Evolutionary conservation across 495 filamentous ascomycete genomes (phyloP), one percentile per base, ranked within the genome.

Genomic region (Penicillium alfredii): DNA sequence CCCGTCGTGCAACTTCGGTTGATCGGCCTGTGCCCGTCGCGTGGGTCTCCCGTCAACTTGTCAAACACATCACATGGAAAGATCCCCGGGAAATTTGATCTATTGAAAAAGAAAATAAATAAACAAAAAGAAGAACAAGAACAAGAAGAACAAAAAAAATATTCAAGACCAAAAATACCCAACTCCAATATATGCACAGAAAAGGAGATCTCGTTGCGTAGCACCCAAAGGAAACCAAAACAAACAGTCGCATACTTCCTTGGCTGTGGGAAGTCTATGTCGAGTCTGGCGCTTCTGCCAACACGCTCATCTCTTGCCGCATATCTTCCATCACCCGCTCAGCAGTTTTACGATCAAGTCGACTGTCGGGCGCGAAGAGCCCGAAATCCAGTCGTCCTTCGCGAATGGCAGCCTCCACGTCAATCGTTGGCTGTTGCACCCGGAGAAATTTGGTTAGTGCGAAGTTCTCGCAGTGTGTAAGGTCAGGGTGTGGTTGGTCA

Each of bases 401-500:
- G 23, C 56, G 56, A 26, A 64, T 40, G 3, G 56, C 56, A 4
- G 56, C 54, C 42, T 64, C 60, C 9, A 64, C 47, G 34, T 64
- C 60, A 19, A 64, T 45, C 13, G 54, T 60, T 37, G 56, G 51
- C 60, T 64, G 41, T 45, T 38, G 13, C 32, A 40, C 38, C 17
- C 24, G 40, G 45, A 44, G 31, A 33, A 49, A 41, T 33, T 34
- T 32, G 34, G 42, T 49, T 51, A 53, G 31, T 34, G 25, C 22
- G 38, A 25, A 33, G 13, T 37, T 9, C 12, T 45, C 9, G 23
- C 17, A 27, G 42, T 24, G 30, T 24, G 25, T 27, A 38, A 17
- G 6, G 22, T 23, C 14, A 24, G 32, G 20, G 30, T 15, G 28
- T 25, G 40, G 40, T 26, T 16, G 24, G 23, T 36, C 26, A 38